Base-by-base conservation (phyloP, 257 asterid genomes). In the Solanum paucissectum region DNA sequence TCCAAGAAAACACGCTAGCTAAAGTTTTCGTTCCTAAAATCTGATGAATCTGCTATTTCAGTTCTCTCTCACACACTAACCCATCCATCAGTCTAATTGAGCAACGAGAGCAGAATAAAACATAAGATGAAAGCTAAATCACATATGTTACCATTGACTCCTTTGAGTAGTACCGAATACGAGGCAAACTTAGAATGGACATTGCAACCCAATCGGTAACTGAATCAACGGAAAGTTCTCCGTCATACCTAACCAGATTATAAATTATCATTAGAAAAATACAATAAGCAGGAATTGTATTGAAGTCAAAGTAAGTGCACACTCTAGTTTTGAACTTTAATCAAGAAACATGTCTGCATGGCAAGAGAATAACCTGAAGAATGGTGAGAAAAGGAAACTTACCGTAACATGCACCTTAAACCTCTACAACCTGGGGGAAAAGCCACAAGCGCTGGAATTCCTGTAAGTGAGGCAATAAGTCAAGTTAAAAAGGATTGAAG, bases 361-460 rank as follows among this genome's bases (percentile, higher is more conserved):
- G 25, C n/a, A 12, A 13, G 84, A 44, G 25, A 72, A 49, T 86
- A 49, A 46, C 40, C 27, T 10, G 58, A 60, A 34, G 58, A 71
- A 33, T 52, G 38, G 46, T 81, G 36, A 60, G 29, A 82, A 68
- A 62, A 88, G 72, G 84, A 60, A 46, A 86, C 88, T 87, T 62
- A 97, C 99, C 99, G 95, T 84, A 81, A 82, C 88, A 95, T 91
- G 88, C 99, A 97, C 84, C 91, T 89, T 40, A 95, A 86, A 93
- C 93, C 93, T 91, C 92, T 93, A 93, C 99, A 97, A 68, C 98
- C 98, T 79, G 98, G 94, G 87, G 98, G 96, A n/a, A 95, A 95
- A 90, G 94, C 98, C 93, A 95, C 46, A n/a, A 97, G 55, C 7
- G 95, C 91, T 33, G 99, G 99, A 92, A 97, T 88, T 75, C 99